Evolutionary conservation across 805 yeast genomes (phyloP), one percentile per base, ranked within the genome.

Genomic region (Saturnispora sanitii): DNA sequence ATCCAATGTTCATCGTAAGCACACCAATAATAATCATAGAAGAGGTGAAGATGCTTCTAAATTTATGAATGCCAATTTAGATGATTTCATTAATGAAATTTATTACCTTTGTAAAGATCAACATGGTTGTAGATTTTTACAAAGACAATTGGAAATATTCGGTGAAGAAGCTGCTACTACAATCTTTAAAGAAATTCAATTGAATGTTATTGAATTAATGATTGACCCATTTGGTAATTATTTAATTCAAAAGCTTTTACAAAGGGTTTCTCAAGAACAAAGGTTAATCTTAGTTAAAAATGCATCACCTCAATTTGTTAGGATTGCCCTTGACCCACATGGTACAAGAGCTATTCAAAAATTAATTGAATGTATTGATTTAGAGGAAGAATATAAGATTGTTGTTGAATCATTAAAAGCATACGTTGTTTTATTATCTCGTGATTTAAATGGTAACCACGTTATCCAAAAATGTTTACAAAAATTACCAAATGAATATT

Each of bases 151-250:
- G 49, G 95, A 86, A 51, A 58, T 69, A 35, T 71, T 73, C 9
- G 75, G 72, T 25, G 60, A 66, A n/a, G 64, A 68, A 37, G 84
- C 82, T 12, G 81, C 88, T 7, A 71, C 81, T 23, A 65, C 77
- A 55, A 84, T 92, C 36, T 88, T 86, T 62, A 75, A 76, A 43
- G 96, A 92, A 58, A 82, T 86, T 33, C 74, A 77, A 49, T 65
- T 72, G 28, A 80, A 84, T 50, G 79, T 86, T 43, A 80, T 84
- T 40, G 95, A 86, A 57, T 68, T 92, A 47, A 90, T 92, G 97
- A 73, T 74, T 23, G 95, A 88, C 60, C 95, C 97, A 5, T 92
- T 92, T 65, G 98, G 98, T n/a, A 92, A 92, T 59, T 92, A 92
- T 54, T 67, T 92, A 54, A 76, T 94, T 49, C 98, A 92, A 62